Evolutionary conservation across 768 basidiomycete species (phyloP).

Genomic region (Pluteus cervinus): DNA sequence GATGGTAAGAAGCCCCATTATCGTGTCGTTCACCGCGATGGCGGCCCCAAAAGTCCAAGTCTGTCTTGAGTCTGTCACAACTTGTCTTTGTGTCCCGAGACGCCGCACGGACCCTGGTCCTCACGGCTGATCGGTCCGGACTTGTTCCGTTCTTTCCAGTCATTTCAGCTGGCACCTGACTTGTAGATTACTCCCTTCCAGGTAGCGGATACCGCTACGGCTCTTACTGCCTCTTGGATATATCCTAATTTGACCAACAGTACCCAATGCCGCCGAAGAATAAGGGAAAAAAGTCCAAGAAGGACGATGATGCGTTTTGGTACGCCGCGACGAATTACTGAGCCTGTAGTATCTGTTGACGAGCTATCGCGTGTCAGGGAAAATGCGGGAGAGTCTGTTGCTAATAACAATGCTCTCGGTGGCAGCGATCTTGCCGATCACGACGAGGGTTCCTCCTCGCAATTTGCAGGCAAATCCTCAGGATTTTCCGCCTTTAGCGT

Average conservation of each 20-base stretch:
- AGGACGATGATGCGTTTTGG: conserved; percentile 82
- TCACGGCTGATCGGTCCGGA: conserved; percentile 1
- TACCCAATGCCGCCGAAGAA: conserved; percentile 58
- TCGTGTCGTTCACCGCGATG: background rate
- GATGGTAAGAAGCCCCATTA: conserved; percentile 93
- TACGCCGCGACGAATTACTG: conserved; percentile 23
- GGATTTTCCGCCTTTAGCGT: conserved; percentile 45
- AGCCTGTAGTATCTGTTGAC: conserved; percentile 9
- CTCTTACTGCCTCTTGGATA: conserved; percentile 3
- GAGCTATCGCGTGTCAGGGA: conserved; percentile 40
- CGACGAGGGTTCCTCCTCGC: conserved; percentile 26
- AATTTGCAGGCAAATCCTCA: conserved; percentile 35
- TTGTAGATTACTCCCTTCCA: background rate
- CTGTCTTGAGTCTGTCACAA: too few species aligned
- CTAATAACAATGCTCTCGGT: conserved; percentile 29
- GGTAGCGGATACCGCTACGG: background rate
- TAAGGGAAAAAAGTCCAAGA: conserved; percentile 88
- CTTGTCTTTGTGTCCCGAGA: too few species aligned
- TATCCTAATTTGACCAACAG: conserved; percentile 7
- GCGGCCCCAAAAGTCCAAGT: too few species aligned
- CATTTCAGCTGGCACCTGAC: background rate
- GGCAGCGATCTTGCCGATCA: conserved; percentile 32
- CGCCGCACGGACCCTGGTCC: background rate
- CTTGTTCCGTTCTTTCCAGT: background rate
- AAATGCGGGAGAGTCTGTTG: conserved; percentile 53